Evolutionary conservation across 805 yeast species (phyloP), one percentile per base, ranked within the genome.

Genomic region (Metschnikowia vanudenii): DNA sequence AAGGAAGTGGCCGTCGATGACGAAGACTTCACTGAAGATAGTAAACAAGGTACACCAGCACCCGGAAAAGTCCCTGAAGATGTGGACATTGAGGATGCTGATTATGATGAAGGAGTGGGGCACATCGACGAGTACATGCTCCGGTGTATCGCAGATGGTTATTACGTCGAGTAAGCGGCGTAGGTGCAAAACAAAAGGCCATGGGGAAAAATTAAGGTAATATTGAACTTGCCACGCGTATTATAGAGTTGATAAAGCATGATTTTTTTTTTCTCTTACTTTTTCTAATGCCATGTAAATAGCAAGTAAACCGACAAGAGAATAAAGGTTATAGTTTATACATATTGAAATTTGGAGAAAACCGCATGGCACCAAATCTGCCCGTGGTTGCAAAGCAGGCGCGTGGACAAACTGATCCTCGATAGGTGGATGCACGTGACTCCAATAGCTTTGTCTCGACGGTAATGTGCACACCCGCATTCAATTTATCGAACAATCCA

Each of bases 101-200:
- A 80, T 30, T 80, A 68, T 41, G 84, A 77, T 3, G 88, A 81
- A 38, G 86, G 79, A 18, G 76, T 83, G 41, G 87, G 86, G 3
- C 97, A 90, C 63, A 80, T 92, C 43, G 99, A 94, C 62, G 98
- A 94, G 73, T 95, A 91, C 69, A 94, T 94, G 99, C 81, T 94
- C 52, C 74, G 91, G 49, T 88, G 79, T 61, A 88, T 94, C 49
- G 96, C 96, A 50, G 84, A 82, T 43, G 97, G 97, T 0, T 79
- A 73, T 61, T 87, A 82, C 60, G 58, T 53, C 43, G 67, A 62
- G 37, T 60, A 44, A 48, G 13, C 26, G 26, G 18, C 37, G 4
- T 14, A 14, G 19, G 14, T 5, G 35, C 17, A 16, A 14, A 19
- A 20, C 34, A 11, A 38, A 31, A 37, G 19, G 10, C 14, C 14